Conservation (phyloP, 2,329 filamentous ascomycete genomes). For the Exophiala calicioides region DNA sequence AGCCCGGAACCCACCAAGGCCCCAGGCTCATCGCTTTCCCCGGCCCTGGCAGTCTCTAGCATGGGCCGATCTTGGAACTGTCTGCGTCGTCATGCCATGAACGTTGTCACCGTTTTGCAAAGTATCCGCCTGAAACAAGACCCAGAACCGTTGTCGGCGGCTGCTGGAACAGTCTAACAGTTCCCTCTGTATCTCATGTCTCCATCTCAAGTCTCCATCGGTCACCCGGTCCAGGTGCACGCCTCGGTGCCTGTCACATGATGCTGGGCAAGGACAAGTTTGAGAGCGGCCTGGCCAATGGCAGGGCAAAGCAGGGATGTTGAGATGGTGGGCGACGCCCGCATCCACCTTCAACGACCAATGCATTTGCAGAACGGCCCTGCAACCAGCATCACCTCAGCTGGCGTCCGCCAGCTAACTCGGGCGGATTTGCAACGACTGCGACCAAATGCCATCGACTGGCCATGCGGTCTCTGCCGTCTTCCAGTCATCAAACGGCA, state of each 20-base stretch:
- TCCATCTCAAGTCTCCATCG: no score
- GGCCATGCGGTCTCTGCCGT: slow-evolving; percentile 23
- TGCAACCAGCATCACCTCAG: slow-evolving; percentile 27
- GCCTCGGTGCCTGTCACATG: slow-evolving; percentile 21
- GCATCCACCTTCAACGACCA: slow-evolving; percentile 14
- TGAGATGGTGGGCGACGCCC: slow-evolving; percentile 16
- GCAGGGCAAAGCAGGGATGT: slow-evolving; percentile 25
- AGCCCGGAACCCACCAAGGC: background rate
- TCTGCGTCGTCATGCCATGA: slow-evolving; percentile 5
- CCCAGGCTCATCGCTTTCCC: slow-evolving; percentile 6
- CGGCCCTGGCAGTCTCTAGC: background rate
- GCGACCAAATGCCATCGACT: slow-evolving; percentile 24
- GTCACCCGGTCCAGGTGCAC: background rate
- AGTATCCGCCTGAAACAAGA: slow-evolving; percentile 21
- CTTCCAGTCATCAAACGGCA: slow-evolving; percentile 22
- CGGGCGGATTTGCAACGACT: slow-evolving; percentile 26
- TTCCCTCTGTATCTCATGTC: no score
- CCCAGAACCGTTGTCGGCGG: slow-evolving; percentile 19
- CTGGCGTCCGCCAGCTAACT: slow-evolving; percentile 25
- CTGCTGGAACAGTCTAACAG: slow-evolving; percentile 28
- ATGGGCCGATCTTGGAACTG: background rate
- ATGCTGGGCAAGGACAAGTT: slow-evolving; percentile 15
- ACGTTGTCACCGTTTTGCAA: slow-evolving; percentile 12
- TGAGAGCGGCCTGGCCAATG: slow-evolving; percentile 22
- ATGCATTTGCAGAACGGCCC: slow-evolving; percentile 26